Base-by-base conservation (phyloP, 1,284 basidiomycete genomes). In the Dichomitus squalens region DNA sequence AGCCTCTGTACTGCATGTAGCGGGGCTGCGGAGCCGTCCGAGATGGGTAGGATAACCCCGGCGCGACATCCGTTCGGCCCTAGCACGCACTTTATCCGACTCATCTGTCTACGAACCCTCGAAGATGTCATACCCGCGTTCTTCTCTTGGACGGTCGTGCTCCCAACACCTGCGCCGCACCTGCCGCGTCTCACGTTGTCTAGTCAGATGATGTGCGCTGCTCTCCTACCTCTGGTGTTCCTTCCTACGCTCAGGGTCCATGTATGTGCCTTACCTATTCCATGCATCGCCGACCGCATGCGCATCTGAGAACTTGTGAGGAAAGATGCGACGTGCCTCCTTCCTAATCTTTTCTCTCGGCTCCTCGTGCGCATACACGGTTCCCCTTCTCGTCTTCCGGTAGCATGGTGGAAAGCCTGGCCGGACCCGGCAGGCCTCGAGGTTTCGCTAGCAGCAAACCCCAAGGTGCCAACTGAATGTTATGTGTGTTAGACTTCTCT, bases 171-270 rank as follows among this genome's bases (percentile, higher is more conserved):
- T 41, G 54, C 31, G 16, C 46, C 25, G 36, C 51, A 20, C 35
- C 54, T 52, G 33, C 43, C 33, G n/a, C 49, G 38, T 63, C 61
- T 58, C 61, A 63, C 61, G 61, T 56, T 39, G 35, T 34, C 44
- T 40, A 16, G 58, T 63, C 61, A 63, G 59, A 59, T 63, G 61
- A 63, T 51, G 55, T 16, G 14, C 61, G 61, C 58, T 58, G 61
- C 58, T 60, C 61, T 12, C 9, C 58, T 49, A 31, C 8, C 48
- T 53, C 53, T 33, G 56, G 61, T 38, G 39, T 36, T 20, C n/a
- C n/a, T 63, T 58, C 58, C 58, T 63, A 56, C 61, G 56, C 36
- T 53, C 61, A 60, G 55, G 61, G 61, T 48, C 48, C 56, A 33
- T n/a, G 50, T 47, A 34, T 47, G 44, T 51, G 40, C 46, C 35